Base-by-base conservation (phyloP, 2,329 filamentous ascomycete genomes). In the Penicillium fuscoglaucum region DNA sequence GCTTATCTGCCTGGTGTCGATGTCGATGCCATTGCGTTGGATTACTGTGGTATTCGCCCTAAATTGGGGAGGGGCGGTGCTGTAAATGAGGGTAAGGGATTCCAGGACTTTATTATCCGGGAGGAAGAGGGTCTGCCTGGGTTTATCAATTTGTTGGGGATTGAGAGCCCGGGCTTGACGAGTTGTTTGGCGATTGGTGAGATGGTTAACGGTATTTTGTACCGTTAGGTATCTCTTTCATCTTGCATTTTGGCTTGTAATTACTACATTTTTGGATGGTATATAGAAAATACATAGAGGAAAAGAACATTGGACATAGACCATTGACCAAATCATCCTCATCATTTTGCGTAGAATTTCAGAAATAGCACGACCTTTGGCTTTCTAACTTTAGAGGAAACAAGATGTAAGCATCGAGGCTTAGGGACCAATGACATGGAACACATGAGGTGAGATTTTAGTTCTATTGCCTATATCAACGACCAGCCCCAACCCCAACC, bases 111-210 rank as follows among this genome's bases (percentile, higher is more conserved):
- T 71, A 81, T 90, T 17, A 88, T 99, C 46, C 76, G 82, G 60
- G 85, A 83, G 66, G 93, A 96, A 75, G 84, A 91, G 1, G 92
- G 90, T 0, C 92, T 85, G 68, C 78, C 84, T 2, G 93, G 91
- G 2, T 97, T 93, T 83, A 83, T 98, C 9, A 97, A 97, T 78
- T 72, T 98, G 65, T 71, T 98, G 66, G 93, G 92, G 0, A 97
- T 97, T 66, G 93, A 98, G 80, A 96, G 91, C 74, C 93, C 93
- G 0, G 93, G 93, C 5, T 77, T 98, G 74, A 98, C 93, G 47
- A 95, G 90, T 73, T 86, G 84, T 66, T 77, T 98, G 77, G 92
- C 92, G 1, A 93, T 97, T 75, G 93, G 83, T 4, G 90, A 96
- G 70, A 83, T 84, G 79, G 92, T 96, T 10, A 77, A 84, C 65